These are phyloP conservation scores for Tuber borchii DNA, from an alignment of 495 filamentous ascomycete species.

Conservation along the genomic window DNA sequence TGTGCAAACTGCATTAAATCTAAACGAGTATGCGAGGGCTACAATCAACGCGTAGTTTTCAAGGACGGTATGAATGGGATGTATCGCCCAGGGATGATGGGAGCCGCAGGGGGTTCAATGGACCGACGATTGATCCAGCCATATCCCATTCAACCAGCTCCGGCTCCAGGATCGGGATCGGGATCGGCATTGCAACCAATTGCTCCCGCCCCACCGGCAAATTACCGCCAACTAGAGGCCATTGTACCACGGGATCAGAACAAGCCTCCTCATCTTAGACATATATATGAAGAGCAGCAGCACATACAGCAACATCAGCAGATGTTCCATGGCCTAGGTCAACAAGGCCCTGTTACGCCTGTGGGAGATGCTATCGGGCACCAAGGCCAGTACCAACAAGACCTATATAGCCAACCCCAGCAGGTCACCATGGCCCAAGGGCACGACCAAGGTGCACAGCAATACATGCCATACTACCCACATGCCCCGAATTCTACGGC, in stretches of 20 bases:
- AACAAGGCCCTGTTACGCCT: constrained; percentile 17
- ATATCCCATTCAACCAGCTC: constrained; percentile 41
- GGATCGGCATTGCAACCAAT: constrained; percentile 43
- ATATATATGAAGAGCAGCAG: constrained; percentile 29
- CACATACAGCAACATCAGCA: constrained; percentile 13
- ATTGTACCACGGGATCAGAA: constrained; percentile 40
- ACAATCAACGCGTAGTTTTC: constrained; percentile 87
- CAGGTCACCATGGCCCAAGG: constrained; percentile 15
- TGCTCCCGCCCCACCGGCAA: constrained; percentile 45
- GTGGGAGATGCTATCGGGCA: constrained; percentile 17
- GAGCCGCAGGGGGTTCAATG: constrained; percentile 48
- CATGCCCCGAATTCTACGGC: constrained; percentile 21
- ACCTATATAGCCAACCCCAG: constrained; percentile 18
- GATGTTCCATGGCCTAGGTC: constrained; percentile 17
- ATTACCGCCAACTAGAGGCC: constrained; percentile 37
- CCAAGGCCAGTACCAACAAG: constrained; percentile 23
- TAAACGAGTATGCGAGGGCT: constrained; percentile 87
- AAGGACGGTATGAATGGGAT: constrained; percentile 63
- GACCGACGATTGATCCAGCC: constrained; percentile 44
- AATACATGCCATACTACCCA: constrained; percentile 29
- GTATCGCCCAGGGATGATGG: constrained; percentile 41
- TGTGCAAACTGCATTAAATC: constrained; percentile 94
- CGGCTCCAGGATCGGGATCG: constrained; percentile 33
- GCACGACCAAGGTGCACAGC: constrained; percentile 19
- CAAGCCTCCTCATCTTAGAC: constrained; percentile 35